Evolutionary conservation across 768 basidiomycete genomes (phyloP), one percentile per base, ranked within the genome.

Genomic region (Amanita exitialis): DNA sequence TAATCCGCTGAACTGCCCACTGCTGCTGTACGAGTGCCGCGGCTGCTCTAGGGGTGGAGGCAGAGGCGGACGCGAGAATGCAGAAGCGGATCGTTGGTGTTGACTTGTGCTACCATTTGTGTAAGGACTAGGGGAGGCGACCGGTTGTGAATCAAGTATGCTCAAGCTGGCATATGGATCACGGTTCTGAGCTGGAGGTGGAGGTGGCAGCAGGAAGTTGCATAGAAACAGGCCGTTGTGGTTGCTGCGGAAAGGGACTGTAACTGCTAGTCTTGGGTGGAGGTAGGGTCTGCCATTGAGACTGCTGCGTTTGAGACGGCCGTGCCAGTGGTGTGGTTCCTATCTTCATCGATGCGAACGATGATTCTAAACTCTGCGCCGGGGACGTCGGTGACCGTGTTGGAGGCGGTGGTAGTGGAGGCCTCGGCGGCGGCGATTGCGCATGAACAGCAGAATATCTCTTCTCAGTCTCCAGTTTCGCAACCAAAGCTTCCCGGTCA

Each of bases 381-480:
- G 69, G 65, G 0, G 42, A 15, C 7, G 42, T n/a, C 34, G n/a
- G 8, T 23, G 42, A 27, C 15, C 23, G 20, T 41, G 7, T 6
- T 5, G 72, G 70, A 0, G 69, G 70, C 12, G 69, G 70, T 6
- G 74, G 69, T 4, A 65, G 62, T 8, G 72, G 69, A 5, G 77
- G 76, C 53, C 13, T 67, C 6, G 75, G 75, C 0, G 73, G 74
- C 15, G 73, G 72, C 5, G 75, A 72, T 3, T 75, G 74, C 5
- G 76, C 74, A 6, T 73, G 69, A 2, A 73, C 65, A 18, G 77
- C 68, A 2, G 83, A 69, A 3, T 88, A 64, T 28, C 85, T 73
- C 53, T 77, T 80, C 64, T 89, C 79, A 8, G 80, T 75, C 56
- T 93, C 92, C 4, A 88, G 74, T 57, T 86, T 80, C 2, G 75